phyloP scores from a whole-genome alignment of 441 rosid genomes.

The Bocquillonia castaneifolia region DNA sequence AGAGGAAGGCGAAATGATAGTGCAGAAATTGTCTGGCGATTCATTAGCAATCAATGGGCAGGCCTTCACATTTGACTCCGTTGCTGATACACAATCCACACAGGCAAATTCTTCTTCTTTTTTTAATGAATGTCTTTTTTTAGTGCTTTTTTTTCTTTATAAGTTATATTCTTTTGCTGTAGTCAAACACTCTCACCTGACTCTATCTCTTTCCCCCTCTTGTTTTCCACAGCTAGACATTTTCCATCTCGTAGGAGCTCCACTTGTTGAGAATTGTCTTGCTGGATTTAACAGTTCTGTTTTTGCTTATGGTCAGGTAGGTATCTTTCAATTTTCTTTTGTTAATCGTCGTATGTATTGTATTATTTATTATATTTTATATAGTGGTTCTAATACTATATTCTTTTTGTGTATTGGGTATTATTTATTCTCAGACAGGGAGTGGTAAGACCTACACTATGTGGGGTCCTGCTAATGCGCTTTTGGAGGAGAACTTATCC shows the following conservation, averaged over 20 bases:
- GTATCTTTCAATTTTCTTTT: conserved; percentile 28
- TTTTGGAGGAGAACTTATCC: conserved; percentile 56
- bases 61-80: conserved; percentile 81
- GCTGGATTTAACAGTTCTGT: conserved; percentile 99
- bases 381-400: conserved; percentile 11
- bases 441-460: conserved; percentile 98
- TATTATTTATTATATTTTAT: not conserved
- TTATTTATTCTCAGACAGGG: conserved; percentile 61
- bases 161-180: too few species aligned
- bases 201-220: conserved; percentile 4
- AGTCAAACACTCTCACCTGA: too few species aligned
- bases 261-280: conserved; percentile 93
- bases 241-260: conserved; percentile 81
- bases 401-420: conserved; percentile 10
- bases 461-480: conserved; percentile 96
- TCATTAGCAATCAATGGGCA: conserved; percentile 76
- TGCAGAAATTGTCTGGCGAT: conserved; percentile 57
- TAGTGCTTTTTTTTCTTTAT: too few species aligned
- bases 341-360: conserved; percentile 1
- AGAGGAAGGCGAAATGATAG: conserved; percentile 66
- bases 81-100: conserved; percentile 69
- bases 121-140: too few species aligned
- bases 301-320: conserved; percentile 99
- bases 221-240: conserved; percentile 59
- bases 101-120: conserved; percentile 43